These are phyloP conservation scores for Sisymbrium irio DNA, from an alignment of 345 rosid genomes.

Conservation along the genomic window DNA sequence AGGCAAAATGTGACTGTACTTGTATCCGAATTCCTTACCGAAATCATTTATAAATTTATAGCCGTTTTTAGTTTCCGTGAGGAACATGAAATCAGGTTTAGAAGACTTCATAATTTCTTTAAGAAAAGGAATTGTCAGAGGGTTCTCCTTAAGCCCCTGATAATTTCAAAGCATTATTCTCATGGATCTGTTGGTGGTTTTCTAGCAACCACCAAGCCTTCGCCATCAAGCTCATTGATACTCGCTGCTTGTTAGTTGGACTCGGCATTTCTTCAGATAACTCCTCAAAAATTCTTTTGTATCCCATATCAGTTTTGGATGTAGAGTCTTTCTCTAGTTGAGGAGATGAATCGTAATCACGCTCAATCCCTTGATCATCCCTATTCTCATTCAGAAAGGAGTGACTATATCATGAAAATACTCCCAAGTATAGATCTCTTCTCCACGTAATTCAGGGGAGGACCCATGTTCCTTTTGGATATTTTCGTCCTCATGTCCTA, in stretches of 20 bases:
- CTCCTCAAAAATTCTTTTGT: no score
- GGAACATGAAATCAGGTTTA: background rate
- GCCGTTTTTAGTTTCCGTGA: background rate
- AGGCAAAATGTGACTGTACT: background rate
- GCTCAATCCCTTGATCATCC: no score
- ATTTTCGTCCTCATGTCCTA: no score
- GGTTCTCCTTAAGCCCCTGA: background rate
- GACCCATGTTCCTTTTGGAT: no score
- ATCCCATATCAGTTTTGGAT: no score
- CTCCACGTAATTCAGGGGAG: no score
- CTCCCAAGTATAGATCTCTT: no score
- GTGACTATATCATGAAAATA: no score
- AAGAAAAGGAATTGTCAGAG: background rate
- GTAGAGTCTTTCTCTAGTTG: no score
- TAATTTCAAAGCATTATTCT: background rate
- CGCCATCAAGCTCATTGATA: background rate
- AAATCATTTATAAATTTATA: background rate
- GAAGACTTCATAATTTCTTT: background rate
- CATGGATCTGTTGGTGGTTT: background rate
- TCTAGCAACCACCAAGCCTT: background rate
- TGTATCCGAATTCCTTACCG: background rate
- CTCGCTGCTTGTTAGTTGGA: background rate
- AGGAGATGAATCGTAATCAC: no score
- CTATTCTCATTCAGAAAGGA: no score
- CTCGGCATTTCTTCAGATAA: no score